These are phyloP conservation scores for Torulaspora quercuum DNA, from an alignment of 805 yeast genomes.

Conservation along the genomic window DNA sequence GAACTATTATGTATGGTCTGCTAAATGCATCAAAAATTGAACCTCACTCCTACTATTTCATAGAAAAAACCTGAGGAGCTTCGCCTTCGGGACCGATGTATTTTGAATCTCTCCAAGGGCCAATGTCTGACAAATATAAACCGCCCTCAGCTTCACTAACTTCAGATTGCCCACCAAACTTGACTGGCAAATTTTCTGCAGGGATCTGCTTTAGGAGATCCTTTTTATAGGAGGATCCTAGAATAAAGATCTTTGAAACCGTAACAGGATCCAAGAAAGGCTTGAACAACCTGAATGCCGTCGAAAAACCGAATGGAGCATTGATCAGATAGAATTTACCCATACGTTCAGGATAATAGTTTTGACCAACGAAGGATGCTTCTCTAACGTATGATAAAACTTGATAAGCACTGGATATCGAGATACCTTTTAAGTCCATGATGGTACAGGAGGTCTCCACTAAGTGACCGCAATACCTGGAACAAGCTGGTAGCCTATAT, in stretches of 20 bases:
- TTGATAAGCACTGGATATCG: conserved; percentile 76
- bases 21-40: background rate
- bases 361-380: conserved; percentile 92
- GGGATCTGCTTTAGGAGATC: conserved; percentile 92
- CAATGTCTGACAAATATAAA: conserved; percentile 80
- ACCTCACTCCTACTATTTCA: conserved; percentile 2
- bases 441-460: conserved; percentile 97
- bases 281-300: conserved; percentile 87
- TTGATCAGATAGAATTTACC: conserved; percentile 94
- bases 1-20: too few species aligned
- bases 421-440: conserved; percentile 90
- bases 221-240: conserved; percentile 72
- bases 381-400: conserved; percentile 87
- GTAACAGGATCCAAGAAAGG: conserved; percentile 97
- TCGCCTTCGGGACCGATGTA: conserved; percentile 94
- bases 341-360: conserved; percentile 98
- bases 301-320: conserved; percentile 95
- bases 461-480: conserved; percentile 70
- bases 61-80: conserved; percentile 62
- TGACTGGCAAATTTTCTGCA: conserved; percentile 82
- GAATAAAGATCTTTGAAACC: conserved; percentile 86
- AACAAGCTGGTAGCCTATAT: conserved; percentile 89
- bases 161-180: conserved; percentile 82
- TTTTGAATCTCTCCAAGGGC: conserved; percentile 94
- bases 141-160: conserved; percentile 71